Base-by-base conservation (phyloP, 1,284 basidiomycete genomes). In the Puccinia horiana region DNA sequence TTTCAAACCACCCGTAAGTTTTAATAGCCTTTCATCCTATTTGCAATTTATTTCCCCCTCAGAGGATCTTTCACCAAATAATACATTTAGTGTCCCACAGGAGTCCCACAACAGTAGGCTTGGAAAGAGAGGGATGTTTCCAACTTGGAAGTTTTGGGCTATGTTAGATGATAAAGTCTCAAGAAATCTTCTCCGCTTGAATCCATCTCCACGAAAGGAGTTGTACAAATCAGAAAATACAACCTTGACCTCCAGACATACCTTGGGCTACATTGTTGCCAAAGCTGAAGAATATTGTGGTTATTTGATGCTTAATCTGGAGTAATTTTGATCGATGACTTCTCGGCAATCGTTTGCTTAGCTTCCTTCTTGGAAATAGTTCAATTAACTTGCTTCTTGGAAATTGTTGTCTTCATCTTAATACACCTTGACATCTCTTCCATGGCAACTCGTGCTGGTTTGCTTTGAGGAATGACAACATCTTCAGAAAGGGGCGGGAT, bases 241-340 rank as follows among this genome's bases (percentile, higher is more conserved):
- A 23, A 89, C 93, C 79, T 90, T 92, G 0, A 91, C 91, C 5
- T 91, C 92, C 75, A 89, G 90, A 72, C 92, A 93, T 84, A 92
- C 93, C 6, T 91, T 91, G 23, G 93, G 93, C 0, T 94, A 94
- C 87, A 94, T 95, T 84, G 92, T 95, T 26, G 93, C 93, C 42
- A 93, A 94, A 85, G 92, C 93, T 1, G 92, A 94, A 85, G 94
- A 95, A 85, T 95, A 16, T 89, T 96, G 3, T 90, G 90, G 8
- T 87, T 95, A 35, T 95, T 95, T 85, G 93, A 94, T 85, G 93
- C 93, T n/a, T 93, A 95, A 85, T 92, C 91, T 85, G 93, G 93
- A 82, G 90, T 94, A 29, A 89, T 95, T 44, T 92, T 94, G 82
- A 93, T 95, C 84, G 93, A 93, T 12, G 93, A 94, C n/a, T n/a